Evolutionary conservation across 306 rosid species (phyloP), one percentile per base, ranked within the genome.

Genomic region (Castanea crenata): DNA sequence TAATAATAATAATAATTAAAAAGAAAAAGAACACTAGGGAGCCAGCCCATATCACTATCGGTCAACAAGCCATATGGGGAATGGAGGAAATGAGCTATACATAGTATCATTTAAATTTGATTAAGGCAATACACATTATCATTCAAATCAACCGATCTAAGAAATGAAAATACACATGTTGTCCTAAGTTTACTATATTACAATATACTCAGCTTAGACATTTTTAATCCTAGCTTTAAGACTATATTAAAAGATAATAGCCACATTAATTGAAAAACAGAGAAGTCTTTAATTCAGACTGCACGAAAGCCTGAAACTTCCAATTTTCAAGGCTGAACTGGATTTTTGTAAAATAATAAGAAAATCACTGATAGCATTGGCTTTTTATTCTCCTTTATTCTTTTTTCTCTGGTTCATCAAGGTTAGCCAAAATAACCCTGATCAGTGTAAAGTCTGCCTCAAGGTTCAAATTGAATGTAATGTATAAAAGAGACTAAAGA

Each of bases 131-230:
- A 58, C 73, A 67, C 18, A 67, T 9, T 6, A 32, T 35, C 52
- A 79, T 20, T 11, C 34, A 74, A 20, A 69, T 64, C 16, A 71
- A 73, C 59, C 72, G 21, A 55, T 31, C 52, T 32, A 20, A 78
- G 18, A 69, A 75, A 67, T 70, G 5, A 74, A 82, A 68, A 34
- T 15, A 32, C 57, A 84, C 55, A 74, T 78, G 46, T 55, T 49
- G 19, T 21, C 76, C 59, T 68, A 78, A 55, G 79, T 35, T n/a
- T 18, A 2, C 64, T n/a, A 7, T 1, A 55, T 72, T 62, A 55
- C 5, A 63, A 29, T 29, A 12, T 14, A 4, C 14, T 29, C 16
- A 13, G 14, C 31, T 63, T 63, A 29, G 41, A 14, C 1, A 29
- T 29, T 27, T 14, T 5, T 27, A 3, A 12, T 15, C 19, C 32